Conservation (phyloP, 2,329 filamentous ascomycete species). For the Aureobasidium sp. region DNA sequence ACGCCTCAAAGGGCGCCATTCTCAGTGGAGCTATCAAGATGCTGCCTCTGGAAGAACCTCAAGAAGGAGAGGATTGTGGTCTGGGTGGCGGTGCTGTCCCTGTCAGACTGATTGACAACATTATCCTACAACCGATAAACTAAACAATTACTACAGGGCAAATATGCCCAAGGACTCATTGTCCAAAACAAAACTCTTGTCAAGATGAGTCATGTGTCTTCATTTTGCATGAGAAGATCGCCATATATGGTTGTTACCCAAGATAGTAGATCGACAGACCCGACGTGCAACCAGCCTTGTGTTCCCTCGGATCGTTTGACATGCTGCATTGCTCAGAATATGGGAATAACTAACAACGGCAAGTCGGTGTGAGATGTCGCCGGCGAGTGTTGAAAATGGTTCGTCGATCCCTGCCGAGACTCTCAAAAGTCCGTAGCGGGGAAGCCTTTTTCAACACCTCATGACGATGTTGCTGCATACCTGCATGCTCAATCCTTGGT, state of each 20-base stretch:
- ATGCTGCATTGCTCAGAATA: not conserved
- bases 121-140: slow-evolving; percentile 47
- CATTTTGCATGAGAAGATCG: not conserved
- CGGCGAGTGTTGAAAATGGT: not conserved
- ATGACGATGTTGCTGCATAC: slow-evolving; percentile 11
- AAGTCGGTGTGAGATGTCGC: not conserved
- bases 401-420: slow-evolving; percentile 8
- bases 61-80: slow-evolving; percentile 61
- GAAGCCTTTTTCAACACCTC: slow-evolving; percentile 10
- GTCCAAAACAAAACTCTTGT: not conserved
- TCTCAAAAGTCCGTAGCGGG: slow-evolving; percentile 7
- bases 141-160: not conserved
- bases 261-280: not conserved
- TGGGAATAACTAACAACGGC: not conserved
- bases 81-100: slow-evolving; percentile 66
- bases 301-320: not conserved
- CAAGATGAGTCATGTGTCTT: not conserved
- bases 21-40: slow-evolving; percentile 89
- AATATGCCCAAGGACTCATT: not conserved
- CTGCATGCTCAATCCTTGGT: slow-evolving; percentile 8
- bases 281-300: not conserved
- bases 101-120: slow-evolving; percentile 90
- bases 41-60: slow-evolving; percentile 66
- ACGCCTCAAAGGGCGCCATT: slow-evolving; percentile 66
- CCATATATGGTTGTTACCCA: not conserved